These are phyloP conservation scores for Termitomyces sp. DNA, from an alignment of 768 basidiomycete species.

Conservation along the genomic window DNA sequence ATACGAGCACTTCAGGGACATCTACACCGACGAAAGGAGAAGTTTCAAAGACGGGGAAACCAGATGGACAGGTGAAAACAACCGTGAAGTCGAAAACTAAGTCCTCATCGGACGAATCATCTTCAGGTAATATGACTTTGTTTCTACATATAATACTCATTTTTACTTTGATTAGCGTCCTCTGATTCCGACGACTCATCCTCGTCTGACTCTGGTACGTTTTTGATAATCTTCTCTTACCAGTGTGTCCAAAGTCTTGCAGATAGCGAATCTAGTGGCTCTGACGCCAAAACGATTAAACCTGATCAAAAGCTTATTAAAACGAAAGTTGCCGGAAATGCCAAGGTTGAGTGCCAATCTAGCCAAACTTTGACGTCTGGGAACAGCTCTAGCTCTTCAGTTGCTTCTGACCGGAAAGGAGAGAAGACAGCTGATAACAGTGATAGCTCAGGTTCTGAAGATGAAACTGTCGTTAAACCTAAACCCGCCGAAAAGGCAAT, in stretches of 20 bases:
- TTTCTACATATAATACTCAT: not conserved
- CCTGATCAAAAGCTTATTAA: slow-evolving; percentile 7
- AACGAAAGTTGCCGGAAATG: not conserved
- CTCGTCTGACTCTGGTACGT: slow-evolving; percentile 22
- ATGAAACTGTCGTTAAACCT: not conserved
- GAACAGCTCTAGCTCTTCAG: slow-evolving; percentile 5
- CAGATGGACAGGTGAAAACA: not conserved
- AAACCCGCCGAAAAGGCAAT: not conserved
- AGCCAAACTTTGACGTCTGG: slow-evolving; percentile 17
- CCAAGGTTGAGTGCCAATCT: slow-evolving; percentile 9
- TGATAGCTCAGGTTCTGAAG: slow-evolving; percentile 8
- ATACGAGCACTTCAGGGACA: slow-evolving; percentile 18
- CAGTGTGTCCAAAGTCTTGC: not conserved
- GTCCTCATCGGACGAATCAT: slow-evolving; percentile 5
- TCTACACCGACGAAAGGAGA: slow-evolving; percentile 3
- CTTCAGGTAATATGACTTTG: slow-evolving; percentile 7
- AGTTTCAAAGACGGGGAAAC: too few species aligned
- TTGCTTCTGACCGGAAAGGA: slow-evolving; percentile 5
- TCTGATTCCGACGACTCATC: slow-evolving; percentile 19
- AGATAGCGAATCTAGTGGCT: slow-evolving; percentile 34
- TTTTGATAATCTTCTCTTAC: not conserved
- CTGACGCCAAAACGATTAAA: slow-evolving; percentile 4
- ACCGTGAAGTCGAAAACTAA: not conserved
- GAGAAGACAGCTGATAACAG: not conserved
- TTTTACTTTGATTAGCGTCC: slow-evolving; percentile 6